Evolutionary conservation across 2,329 filamentous ascomycete species (phyloP).

Genomic region (Fusarium secorum): DNA sequence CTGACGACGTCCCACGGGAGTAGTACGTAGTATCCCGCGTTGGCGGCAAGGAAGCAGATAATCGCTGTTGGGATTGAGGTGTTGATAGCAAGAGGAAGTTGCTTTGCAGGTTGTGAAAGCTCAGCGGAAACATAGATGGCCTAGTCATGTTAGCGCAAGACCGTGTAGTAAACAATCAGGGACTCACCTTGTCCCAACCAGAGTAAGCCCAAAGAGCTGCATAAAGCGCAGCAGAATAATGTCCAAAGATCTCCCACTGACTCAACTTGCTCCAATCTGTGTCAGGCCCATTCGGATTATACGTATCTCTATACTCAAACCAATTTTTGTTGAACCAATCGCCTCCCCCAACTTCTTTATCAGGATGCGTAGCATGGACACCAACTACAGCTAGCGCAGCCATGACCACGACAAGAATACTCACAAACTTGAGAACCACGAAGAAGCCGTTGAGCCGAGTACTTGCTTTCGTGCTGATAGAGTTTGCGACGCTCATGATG

Average conservation of each 20-base stretch:
- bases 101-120: slow-evolving; percentile 57
- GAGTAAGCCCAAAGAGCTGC: slow-evolving; percentile 71
- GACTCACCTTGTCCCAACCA: slow-evolving; percentile 69
- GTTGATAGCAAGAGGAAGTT: slow-evolving; percentile 69
- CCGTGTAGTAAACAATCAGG: fast-evolving
- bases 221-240: slow-evolving; percentile 68
- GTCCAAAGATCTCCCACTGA: slow-evolving; percentile 66
- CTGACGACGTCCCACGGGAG: slow-evolving; percentile 67
- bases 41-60: slow-evolving; percentile 65
- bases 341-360: slow-evolving; percentile 52
- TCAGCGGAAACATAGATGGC: slow-evolving; percentile 65
- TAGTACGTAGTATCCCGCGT: slow-evolving; percentile 68
- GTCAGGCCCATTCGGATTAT: slow-evolving; percentile 57
- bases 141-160: slow-evolving; percentile 36
- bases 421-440: slow-evolving; percentile 61
- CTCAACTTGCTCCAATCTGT: slow-evolving; percentile 59
- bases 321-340: slow-evolving; percentile 63
- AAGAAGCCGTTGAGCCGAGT: slow-evolving; percentile 65
- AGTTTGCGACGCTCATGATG: slow-evolving; percentile 60
- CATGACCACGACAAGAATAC: slow-evolving; percentile 57
- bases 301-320: slow-evolving; percentile 61
- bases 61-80: slow-evolving; percentile 67
- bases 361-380: slow-evolving; percentile 49
- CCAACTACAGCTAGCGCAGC: slow-evolving; percentile 58
- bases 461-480: slow-evolving; percentile 63